These are phyloP conservation scores for Escovopsis weberi DNA, from an alignment of 2,329 filamentous ascomycete species.

Conservation along the genomic window DNA sequence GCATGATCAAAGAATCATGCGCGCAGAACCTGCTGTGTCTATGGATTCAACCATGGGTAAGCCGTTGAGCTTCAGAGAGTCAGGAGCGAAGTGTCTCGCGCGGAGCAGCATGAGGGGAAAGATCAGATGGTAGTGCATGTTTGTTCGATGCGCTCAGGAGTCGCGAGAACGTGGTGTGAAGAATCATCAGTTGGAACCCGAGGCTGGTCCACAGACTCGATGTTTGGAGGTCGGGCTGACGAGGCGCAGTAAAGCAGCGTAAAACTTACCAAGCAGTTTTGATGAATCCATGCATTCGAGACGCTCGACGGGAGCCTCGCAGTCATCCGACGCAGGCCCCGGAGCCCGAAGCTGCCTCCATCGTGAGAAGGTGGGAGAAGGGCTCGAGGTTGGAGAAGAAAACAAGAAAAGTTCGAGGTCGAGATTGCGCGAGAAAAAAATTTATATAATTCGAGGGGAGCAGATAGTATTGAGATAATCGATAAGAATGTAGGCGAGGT, in stretches of 20 bases:
- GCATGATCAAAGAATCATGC: background rate
- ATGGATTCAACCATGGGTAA: background rate
- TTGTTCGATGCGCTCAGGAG: constrained; percentile 44
- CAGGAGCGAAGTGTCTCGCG: background rate
- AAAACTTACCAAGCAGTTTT: background rate
- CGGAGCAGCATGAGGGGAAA: background rate
- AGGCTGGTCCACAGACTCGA: background rate
- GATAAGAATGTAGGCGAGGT: constrained; percentile 3
- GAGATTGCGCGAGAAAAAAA: background rate
- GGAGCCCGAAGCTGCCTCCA: too few relatives aligned
- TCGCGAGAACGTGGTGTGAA: constrained; percentile 46
- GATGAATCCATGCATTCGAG: too few relatives aligned
- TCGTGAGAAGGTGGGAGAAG: too few relatives aligned
- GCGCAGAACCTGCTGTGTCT: background rate
- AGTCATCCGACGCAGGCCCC: too few relatives aligned
- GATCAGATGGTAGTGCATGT: constrained; percentile 69
- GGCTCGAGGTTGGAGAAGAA: background rate
- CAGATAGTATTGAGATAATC: background rate
- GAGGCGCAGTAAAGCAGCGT: background rate
- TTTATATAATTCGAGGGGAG: background rate
- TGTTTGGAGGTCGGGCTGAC: background rate
- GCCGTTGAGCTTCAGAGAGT: background rate
- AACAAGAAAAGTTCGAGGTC: background rate
- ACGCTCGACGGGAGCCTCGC: too few relatives aligned
- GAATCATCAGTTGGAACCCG: constrained; percentile 33